Base-by-base conservation (phyloP, 163 green algal genomes). In the Scenedesmus sp. region DNA sequence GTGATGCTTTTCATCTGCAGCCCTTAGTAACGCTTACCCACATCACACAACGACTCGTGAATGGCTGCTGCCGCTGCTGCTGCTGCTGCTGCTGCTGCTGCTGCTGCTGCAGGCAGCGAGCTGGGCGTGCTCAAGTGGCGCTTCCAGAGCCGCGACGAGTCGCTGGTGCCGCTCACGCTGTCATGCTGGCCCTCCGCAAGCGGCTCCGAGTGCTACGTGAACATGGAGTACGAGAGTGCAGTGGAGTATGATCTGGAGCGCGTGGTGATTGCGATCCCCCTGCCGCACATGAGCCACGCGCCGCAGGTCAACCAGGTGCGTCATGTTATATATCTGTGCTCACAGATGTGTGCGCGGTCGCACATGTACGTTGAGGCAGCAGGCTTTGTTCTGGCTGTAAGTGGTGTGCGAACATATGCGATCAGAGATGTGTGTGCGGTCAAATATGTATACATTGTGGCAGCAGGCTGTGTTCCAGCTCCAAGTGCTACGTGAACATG, bases 41-140 rank as follows among this genome's bases (percentile, higher is more conserved):
- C 34, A 46, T 46, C 34, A 46, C 34, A 46, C 34, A 46, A 46
- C 34, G 34, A 46, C 34, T 46, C 34, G 34, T 46, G 34, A 46
- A 46, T 46, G 34, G 34, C 77, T 85, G 46, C 20, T 73, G 55
- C 77, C 20, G 77, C 20, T 85, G 20, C 10, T 74, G 59, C 23
- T 74, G 15, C 77, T 85, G 46, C 20, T 73, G 55, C 77, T 85
- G 77, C 20, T 88, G 54, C 15, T 82, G 54, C 18, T 46, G 62
- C 13, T 34, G 13, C 10, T 13, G 18, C 55, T 73, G 55, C 89
- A 92, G 89, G 84, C 73, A 94, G 88, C 64, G 95, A 96, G 92
- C 96, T 99, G 52, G 98, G 97, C 84, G 97, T 99, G 87, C 96
- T 99, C 90, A 99, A 99, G 95, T 99, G 98, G 98, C 96, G 98